A percentile compares a stretch with the other conserved stretches of the same genome.
These are phyloP conservation scores for Phoma sp. DNA, from an alignment of 2,329 filamentous ascomycete genomes.

Conservation along the genomic window DNA sequence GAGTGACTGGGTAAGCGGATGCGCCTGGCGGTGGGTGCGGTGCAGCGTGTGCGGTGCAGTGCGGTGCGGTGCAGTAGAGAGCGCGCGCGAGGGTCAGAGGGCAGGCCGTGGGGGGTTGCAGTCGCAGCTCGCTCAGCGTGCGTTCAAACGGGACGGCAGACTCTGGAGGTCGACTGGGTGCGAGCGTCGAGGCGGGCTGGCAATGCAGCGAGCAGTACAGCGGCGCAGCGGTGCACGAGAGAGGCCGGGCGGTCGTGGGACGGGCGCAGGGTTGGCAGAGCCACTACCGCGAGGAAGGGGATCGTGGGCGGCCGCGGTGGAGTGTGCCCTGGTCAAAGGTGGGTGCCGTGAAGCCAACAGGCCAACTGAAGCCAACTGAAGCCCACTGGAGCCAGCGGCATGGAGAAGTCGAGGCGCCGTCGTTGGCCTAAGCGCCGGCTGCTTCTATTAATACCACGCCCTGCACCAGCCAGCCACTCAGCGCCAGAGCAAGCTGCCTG, in stretches of 20 bases:
- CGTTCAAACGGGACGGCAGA: neutral
- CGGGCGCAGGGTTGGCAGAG: constrained; percentile 6
- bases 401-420: constrained; percentile 4
- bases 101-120: neutral
- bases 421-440: neutral
- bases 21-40: constrained; percentile 18
- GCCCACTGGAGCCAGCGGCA: neutral
- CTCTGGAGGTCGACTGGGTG: neutral
- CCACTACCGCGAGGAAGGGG: constrained; percentile 9
- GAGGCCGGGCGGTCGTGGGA: neutral
- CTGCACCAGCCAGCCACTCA: constrained; percentile 8
- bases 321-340: constrained; percentile 1
- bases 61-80: neutral
- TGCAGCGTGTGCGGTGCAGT: neutral
- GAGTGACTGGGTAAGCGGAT: constrained; percentile 45
- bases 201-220: too few relatives aligned
- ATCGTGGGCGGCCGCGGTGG: constrained; percentile 9
- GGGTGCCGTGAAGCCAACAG: neutral
- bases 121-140: constrained; percentile 1
- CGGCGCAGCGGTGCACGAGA: neutral
- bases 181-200: neutral
- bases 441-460: neutral
- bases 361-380: too few relatives aligned
- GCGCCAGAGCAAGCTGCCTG: neutral
- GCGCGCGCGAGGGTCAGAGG: neutral